Evolutionary conservation across 2,329 filamentous ascomycete species (phyloP).

Genomic region (Aspergillus glaucus): DNA sequence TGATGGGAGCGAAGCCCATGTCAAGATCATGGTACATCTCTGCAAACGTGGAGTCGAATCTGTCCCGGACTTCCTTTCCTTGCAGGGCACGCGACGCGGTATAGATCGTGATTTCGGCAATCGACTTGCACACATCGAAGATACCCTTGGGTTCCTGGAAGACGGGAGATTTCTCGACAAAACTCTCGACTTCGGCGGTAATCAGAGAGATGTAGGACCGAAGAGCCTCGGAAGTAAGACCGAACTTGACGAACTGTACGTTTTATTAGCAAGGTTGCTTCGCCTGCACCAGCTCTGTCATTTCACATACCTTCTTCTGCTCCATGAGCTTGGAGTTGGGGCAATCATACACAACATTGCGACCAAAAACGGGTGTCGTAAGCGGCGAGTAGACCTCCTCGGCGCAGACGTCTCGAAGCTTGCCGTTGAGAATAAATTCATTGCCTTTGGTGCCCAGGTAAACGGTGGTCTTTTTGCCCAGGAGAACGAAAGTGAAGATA

Average conservation of each 20-base stretch:
- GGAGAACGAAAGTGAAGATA: slow-evolving; percentile 80
- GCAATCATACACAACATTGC: slow-evolving; percentile 84
- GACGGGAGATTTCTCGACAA: slow-evolving; percentile 59
- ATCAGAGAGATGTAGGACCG: slow-evolving; percentile 73
- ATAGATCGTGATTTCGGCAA: slow-evolving; percentile 85
- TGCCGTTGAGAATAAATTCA: slow-evolving; percentile 87
- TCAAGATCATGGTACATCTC: slow-evolving; percentile 82
- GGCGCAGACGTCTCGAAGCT: slow-evolving; percentile 80
- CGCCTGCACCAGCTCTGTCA: not conserved
- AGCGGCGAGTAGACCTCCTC: slow-evolving; percentile 85
- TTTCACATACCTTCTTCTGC: slow-evolving; percentile 71
- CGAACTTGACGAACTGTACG: slow-evolving; percentile 55
- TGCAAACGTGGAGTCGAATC: slow-evolving; percentile 74
- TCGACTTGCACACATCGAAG: slow-evolving; percentile 65
- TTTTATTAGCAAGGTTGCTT: slow-evolving; percentile 18
- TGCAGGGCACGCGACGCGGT: slow-evolving; percentile 81
- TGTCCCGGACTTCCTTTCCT: slow-evolving; percentile 72
- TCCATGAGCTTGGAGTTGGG: slow-evolving; percentile 91
- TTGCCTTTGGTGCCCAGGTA: slow-evolving; percentile 76
- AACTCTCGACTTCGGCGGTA: slow-evolving; percentile 64
- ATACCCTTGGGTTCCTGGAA: slow-evolving; percentile 65
- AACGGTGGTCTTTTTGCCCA: slow-evolving; percentile 85
- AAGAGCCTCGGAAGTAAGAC: slow-evolving; percentile 56
- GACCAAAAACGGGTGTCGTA: slow-evolving; percentile 66
- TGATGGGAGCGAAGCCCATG: slow-evolving; percentile 82